These are phyloP conservation scores for Rosellinia necatrix DNA, from an alignment of 2,329 filamentous ascomycete genomes.

Conservation along the genomic window DNA sequence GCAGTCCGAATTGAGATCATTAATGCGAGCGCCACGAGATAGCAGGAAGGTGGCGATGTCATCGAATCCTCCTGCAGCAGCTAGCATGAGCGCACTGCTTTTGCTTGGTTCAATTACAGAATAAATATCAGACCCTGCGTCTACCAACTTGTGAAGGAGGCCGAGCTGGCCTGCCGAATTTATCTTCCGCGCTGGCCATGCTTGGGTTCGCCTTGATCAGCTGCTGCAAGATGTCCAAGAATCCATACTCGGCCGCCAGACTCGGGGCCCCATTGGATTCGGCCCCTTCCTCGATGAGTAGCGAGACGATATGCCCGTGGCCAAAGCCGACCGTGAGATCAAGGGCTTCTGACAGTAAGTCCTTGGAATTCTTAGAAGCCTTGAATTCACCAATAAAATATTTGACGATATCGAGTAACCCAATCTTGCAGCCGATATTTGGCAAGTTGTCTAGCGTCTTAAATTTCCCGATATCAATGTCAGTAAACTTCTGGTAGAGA, in stretches of 20 bases:
- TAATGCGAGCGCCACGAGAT: neutral
- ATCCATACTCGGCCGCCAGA: slow-evolving; percentile 1
- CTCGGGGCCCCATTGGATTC: neutral
- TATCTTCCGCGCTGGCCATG: neutral
- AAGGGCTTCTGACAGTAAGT: neutral
- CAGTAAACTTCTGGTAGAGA: neutral
- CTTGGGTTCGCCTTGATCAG: neutral
- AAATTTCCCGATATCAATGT: neutral
- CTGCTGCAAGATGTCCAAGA: neutral
- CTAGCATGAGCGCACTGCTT: neutral
- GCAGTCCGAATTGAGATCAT: neutral
- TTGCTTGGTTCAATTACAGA: neutral
- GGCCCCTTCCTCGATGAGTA: neutral
- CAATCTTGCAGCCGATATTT: neutral
- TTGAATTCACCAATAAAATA: neutral
- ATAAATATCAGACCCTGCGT: neutral
- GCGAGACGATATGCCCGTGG: neutral
- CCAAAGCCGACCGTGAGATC: neutral
- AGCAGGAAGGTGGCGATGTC: neutral
- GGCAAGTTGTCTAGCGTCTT: neutral
- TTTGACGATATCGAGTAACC: neutral
- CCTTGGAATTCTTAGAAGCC: neutral
- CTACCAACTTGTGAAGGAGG: neutral
- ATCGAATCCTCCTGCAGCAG: neutral
- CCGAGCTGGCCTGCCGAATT: neutral